phyloP scores from a whole-genome alignment of 2,329 filamentous ascomycete species.

The Calonectria pauciramosa region DNA sequence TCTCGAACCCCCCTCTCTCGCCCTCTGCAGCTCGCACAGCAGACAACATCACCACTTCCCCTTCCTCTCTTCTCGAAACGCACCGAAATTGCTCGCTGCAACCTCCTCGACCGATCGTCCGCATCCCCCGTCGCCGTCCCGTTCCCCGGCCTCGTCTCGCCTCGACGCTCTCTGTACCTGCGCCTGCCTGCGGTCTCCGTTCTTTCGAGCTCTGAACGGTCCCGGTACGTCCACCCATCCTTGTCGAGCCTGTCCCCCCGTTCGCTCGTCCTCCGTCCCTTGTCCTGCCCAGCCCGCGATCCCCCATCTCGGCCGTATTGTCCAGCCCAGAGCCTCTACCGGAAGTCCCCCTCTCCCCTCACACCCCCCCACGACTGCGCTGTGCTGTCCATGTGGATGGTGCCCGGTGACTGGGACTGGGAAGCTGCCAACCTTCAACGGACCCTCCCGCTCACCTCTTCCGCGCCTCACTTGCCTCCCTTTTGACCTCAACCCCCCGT shows the following conservation, averaged over 20 bases:
- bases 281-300: constrained; percentile 25
- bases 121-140: constrained; percentile 6
- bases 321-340: constrained; percentile 46
- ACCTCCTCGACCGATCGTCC: constrained; percentile 28
- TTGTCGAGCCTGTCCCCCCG: constrained; percentile 31
- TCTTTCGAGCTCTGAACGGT: constrained; percentile 16
- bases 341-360: background rate
- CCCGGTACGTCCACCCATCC: constrained; percentile 24
- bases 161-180: background rate
- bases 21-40: constrained; percentile 6
- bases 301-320: constrained; percentile 42
- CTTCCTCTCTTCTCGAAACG: constrained; percentile 10
- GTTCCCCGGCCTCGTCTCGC: constrained; percentile 15
- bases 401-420: constrained; percentile 26
- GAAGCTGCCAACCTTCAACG: constrained; percentile 27
- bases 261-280: constrained; percentile 39
- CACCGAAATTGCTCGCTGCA: constrained; percentile 27
- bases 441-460: constrained; percentile 37
- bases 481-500: constrained; percentile 31
- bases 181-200: constrained; percentile 12
- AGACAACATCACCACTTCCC: constrained; percentile 29
- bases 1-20: background rate
- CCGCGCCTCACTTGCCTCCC: constrained; percentile 18
- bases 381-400: constrained; percentile 7
- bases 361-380: constrained; percentile 31